These are phyloP conservation scores for Cydonia oblonga DNA, from an alignment of 331 rosid species.

Conservation along the genomic window DNA sequence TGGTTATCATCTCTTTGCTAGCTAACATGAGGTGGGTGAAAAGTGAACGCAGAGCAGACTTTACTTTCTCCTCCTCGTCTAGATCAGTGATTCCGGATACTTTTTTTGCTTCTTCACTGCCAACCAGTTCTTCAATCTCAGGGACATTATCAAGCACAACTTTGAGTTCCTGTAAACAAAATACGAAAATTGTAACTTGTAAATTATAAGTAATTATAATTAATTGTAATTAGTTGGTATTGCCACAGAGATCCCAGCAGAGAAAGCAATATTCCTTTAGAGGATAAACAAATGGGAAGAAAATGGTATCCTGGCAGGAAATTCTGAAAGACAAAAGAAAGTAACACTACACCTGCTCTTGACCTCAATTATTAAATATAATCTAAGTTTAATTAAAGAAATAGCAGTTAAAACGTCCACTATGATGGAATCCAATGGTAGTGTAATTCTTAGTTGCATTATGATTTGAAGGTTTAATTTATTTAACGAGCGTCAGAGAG, in stretches of 20 bases:
- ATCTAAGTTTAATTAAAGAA: background rate
- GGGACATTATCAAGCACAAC: constrained; percentile 60
- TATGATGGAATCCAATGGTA: background rate
- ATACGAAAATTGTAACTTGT: background rate
- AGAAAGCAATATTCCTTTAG: background rate
- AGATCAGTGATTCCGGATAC: constrained; percentile 32
- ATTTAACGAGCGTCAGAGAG: background rate
- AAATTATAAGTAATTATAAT: background rate
- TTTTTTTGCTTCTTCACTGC: constrained; percentile 40
- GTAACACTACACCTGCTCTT: background rate
- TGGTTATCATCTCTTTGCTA: constrained; percentile 37
- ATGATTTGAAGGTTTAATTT: background rate
- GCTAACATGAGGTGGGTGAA: constrained; percentile 86
- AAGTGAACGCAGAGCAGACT: constrained; percentile 42
- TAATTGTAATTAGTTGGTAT: background rate
- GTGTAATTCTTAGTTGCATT: too few species aligned
- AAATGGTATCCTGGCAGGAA: background rate
- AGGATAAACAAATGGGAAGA: background rate
- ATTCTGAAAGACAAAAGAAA: background rate
- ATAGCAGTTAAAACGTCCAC: background rate
- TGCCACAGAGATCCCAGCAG: background rate
- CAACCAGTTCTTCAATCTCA: constrained; percentile 63
- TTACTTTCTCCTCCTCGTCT: constrained; percentile 42
- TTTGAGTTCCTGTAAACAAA: constrained; percentile 63
- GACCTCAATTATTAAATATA: background rate